Evolutionary conservation across 805 yeast genomes (phyloP), one percentile per base, ranked within the genome.

Genomic region (Pichia sporocuriosa): DNA sequence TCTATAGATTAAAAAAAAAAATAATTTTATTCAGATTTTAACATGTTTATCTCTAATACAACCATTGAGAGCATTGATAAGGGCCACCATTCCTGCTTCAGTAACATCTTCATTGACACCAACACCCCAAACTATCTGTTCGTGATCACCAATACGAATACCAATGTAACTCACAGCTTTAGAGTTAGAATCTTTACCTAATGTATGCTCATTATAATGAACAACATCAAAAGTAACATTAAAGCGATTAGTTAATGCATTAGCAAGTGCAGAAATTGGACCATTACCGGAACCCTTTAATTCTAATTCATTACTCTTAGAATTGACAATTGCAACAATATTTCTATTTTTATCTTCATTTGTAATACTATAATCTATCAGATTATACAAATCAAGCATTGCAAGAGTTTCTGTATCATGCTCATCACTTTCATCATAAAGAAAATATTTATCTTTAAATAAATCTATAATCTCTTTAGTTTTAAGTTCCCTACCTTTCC

Each of bases 141-240:
- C 41, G 19, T 27, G 22, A 7, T 25, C 20, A 16, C 38, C 44
- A 35, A 39, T 17, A 13, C 35, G 33, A 10, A 46, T 36, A 29
- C 56, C 60, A 50, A 77, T 73, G 54, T 80, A 84, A n/a, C 90
- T 75, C 12, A 84, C 93, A 40, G 95, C 95, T 59, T 75, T 73
- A 39, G 84, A 70, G 43, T 71, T 66, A 9, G 89, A 78, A 45
- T 82, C 87, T 35, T 69, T 69, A 44, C 94, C 94, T 45, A 84
- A 69, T 12, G 94, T 78, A 63, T 85, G 94, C 60, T 84, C 94
- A 53, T 77, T 79, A 62, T 84, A 84, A 53, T 79, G 69, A 52
- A 76, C 71, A 44, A 84, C 89, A 48, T 76, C 79, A 38, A 84
- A 61, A 28, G 67, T 59, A 40, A 70, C 61, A 32, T 70, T 69